Evolutionary conservation across 345 rosid species (phyloP).

Genomic region (Turritis glabra): DNA sequence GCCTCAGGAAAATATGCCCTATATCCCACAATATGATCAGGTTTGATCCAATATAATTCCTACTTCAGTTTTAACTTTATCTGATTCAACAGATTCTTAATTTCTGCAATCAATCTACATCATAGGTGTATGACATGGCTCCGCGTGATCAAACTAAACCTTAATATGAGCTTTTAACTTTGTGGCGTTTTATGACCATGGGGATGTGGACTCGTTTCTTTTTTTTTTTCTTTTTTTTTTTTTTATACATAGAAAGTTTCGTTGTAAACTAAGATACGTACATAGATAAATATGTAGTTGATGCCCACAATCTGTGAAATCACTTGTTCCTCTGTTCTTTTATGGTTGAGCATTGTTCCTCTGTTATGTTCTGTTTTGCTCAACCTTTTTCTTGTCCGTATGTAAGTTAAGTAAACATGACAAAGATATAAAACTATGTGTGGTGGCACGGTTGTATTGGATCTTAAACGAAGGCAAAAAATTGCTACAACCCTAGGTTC

Average conservation of each 20-base stretch:
- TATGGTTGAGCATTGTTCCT: neutral
- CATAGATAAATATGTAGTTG: neutral
- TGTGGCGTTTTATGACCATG: neutral
- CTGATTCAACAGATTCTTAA: neutral
- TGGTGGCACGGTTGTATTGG: neutral
- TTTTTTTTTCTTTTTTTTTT: no score
- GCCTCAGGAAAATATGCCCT: slow-evolving; percentile 10
- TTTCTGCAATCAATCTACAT: neutral
- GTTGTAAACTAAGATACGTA: neutral
- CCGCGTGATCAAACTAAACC: slow-evolving; percentile 4
- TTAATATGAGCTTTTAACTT: neutral
- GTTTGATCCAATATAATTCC: slow-evolving; percentile 13
- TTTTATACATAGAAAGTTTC: neutral
- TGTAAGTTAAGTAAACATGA: neutral
- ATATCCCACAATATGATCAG: slow-evolving; percentile 11
- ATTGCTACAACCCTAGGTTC: neutral
- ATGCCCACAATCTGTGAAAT: neutral
- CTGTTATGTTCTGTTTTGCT: slow-evolving; percentile 9
- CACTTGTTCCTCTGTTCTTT: slow-evolving; percentile 2
- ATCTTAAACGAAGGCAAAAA: no score
- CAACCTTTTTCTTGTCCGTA: neutral
- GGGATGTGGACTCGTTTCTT: neutral
- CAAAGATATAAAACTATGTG: neutral
- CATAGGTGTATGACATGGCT: neutral
- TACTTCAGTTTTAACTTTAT: neutral